Conservation (phyloP, 768 basidiomycete species). For the Brasilioporus rufonigricans region DNA sequence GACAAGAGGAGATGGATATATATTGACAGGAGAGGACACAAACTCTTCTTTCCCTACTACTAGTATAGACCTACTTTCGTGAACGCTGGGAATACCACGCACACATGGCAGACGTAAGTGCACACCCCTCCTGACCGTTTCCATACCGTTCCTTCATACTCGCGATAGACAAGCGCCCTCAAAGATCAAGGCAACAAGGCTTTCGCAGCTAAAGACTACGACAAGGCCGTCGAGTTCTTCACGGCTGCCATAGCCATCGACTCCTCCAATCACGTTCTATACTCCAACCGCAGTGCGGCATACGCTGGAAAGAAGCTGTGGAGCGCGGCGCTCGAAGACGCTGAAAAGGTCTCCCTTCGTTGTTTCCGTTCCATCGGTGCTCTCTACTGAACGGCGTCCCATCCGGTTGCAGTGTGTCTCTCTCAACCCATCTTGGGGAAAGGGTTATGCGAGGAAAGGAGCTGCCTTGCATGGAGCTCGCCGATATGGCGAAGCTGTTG, state of each 20-base stretch:
- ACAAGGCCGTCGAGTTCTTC: constrained; percentile 82
- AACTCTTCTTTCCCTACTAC: too few species aligned
- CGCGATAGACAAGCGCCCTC: constrained; percentile 50
- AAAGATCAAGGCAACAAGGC: constrained; percentile 97
- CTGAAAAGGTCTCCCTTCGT: constrained; percentile 65
- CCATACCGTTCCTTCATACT: constrained; percentile 19
- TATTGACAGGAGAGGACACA: neutral
- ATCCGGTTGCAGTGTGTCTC: constrained; percentile 59
- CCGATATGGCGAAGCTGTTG: constrained; percentile 79
- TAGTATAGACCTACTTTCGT: too few species aligned
- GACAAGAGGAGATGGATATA: constrained; percentile 16
- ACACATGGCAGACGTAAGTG: constrained; percentile 38
- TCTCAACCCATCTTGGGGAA: constrained; percentile 79
- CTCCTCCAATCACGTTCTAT: constrained; percentile 82
- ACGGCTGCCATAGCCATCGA: constrained; percentile 82
- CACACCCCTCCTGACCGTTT: neutral
- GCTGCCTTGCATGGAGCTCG: constrained; percentile 86
- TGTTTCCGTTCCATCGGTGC: neutral
- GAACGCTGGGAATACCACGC: neutral
- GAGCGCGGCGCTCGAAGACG: constrained; percentile 76
- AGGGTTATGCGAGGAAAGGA: constrained; percentile 89
- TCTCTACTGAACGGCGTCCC: constrained; percentile 2
- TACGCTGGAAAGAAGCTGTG: constrained; percentile 84
- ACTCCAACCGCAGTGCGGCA: constrained; percentile 90
- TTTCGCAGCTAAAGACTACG: constrained; percentile 90